Percentiles rank a stretch among this genome's conserved stretches.
Conservation (phyloP, 305 asterid species). For the Rubia tinctorum region DNA sequence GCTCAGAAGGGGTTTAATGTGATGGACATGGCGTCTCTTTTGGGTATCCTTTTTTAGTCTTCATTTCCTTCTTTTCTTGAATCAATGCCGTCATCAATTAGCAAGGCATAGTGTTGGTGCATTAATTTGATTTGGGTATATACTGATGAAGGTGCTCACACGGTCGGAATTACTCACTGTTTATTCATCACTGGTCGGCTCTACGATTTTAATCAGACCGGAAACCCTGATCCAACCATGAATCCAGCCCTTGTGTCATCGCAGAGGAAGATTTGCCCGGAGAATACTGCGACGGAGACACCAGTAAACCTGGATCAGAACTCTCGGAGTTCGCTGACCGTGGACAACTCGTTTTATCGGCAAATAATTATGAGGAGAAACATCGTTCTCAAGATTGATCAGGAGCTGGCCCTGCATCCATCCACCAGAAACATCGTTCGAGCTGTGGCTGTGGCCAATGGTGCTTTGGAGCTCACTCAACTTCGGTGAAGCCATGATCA, state of each 20-base stretch:
- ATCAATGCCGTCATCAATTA: too few species aligned
- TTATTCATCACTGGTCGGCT: constrained; percentile 42
- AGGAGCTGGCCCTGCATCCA: not conserved
- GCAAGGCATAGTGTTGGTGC: too few species aligned
- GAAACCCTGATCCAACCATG: constrained; percentile 48
- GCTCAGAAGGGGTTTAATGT: not conserved
- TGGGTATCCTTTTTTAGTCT: not conserved
- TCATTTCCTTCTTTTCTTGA: too few species aligned
- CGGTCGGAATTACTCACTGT: constrained; percentile 53
- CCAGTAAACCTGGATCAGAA: constrained; percentile 37
- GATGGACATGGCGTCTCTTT: constrained; percentile 7
- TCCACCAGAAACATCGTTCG: not conserved
- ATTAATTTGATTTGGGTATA: constrained; percentile 1
- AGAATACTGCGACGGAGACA: not conserved
- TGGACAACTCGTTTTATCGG: constrained; percentile 1
- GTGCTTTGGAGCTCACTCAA: not conserved
- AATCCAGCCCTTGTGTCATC: constrained; percentile 24
- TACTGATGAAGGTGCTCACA: constrained; percentile 40
- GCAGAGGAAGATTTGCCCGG: not conserved
- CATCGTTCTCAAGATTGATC: not conserved
- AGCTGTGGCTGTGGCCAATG: not conserved
- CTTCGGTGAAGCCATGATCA: not conserved
- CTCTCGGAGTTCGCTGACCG: not conserved
- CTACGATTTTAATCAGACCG: constrained; percentile 44
- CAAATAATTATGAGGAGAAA: not conserved